A percentile compares a stretch with the other conserved stretches of the same genome.
phyloP scores from a whole-genome alignment of 208 protist genomes.

The Blastocrithidia nonstop region DNA sequence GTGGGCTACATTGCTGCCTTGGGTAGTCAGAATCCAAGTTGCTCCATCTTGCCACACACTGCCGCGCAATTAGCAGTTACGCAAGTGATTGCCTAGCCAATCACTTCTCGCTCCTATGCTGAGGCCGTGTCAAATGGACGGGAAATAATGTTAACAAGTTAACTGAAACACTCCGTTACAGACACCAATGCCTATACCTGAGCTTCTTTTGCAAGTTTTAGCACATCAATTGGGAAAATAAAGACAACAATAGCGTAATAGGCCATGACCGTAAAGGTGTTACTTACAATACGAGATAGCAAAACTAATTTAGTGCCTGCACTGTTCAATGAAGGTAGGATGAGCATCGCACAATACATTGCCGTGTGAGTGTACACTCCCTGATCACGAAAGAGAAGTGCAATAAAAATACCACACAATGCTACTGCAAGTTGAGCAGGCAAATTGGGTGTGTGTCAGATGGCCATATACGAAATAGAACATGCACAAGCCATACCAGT shows the following conservation, averaged over 20 bases:
- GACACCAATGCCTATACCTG: constrained; percentile 13
- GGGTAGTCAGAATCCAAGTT: constrained; percentile 10
- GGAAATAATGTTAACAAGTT: constrained; percentile 13
- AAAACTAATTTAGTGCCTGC: constrained; percentile 12
- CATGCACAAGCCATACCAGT: constrained; percentile 28
- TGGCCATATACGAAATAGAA: constrained; percentile 26
- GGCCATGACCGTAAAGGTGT: constrained; percentile 41
- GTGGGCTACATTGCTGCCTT: constrained; percentile 25
- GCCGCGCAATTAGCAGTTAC: constrained; percentile 1
- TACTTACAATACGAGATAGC: constrained; percentile 25
- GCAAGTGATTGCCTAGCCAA: constrained; percentile 3
- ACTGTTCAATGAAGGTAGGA: constrained; percentile 14
- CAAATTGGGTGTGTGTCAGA: constrained; percentile 16
- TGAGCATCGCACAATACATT: constrained; percentile 29
- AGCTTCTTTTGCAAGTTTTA: constrained; percentile 20
- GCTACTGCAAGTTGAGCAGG: constrained; percentile 11
- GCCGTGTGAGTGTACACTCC: constrained; percentile 19
- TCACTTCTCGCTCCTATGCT: constrained; percentile 12
- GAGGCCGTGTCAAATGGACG: constrained; percentile 13
- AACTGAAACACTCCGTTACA: constrained; percentile 5
- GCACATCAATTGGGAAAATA: constrained; percentile 44
- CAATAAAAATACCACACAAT: constrained; percentile 18
- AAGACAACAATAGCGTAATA: constrained; percentile 59
- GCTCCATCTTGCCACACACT: constrained; percentile 10
- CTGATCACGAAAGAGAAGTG: constrained; percentile 18